Conservation (phyloP, 495 filamentous ascomycete genomes). For the Terfezia boudieri region DNA sequence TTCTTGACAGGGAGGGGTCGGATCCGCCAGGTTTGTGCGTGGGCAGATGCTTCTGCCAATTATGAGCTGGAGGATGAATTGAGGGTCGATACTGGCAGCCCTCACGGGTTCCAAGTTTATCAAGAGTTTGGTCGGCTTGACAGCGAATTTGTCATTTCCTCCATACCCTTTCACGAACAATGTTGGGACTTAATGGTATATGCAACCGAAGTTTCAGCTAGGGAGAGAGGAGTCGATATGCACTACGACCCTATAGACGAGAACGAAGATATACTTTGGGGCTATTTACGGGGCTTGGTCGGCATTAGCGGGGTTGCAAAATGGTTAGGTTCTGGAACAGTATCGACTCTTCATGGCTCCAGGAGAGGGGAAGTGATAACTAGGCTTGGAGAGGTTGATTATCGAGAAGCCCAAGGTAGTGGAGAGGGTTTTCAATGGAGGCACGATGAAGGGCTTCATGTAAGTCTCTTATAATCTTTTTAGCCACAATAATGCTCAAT, state of each 20-base stretch:
- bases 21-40: constrained; percentile 17
- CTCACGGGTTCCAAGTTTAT: constrained; percentile 19
- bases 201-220: constrained; percentile 17
- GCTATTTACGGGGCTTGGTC: constrained; percentile 17
- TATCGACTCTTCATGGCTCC: constrained; percentile 3
- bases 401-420: constrained; percentile 18
- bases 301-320: constrained; percentile 4
- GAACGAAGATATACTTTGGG: constrained; percentile 13
- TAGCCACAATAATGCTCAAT: neutral
- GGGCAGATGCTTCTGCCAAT: constrained; percentile 20
- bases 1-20: constrained; percentile 18
- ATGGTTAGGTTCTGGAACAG: constrained; percentile 4
- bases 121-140: constrained; percentile 16
- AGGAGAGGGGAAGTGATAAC: constrained; percentile 13
- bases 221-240: constrained; percentile 9
- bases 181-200: constrained; percentile 20
- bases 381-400: constrained; percentile 18
- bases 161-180: constrained; percentile 21
- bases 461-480: constrained; percentile 5
- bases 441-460: constrained; percentile 20
- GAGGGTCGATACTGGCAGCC: neutral
- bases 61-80: constrained; percentile 15
- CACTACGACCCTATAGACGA: constrained; percentile 10
- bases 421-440: constrained; percentile 20
- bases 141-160: constrained; percentile 13